Evolutionary conservation across 2,329 filamentous ascomycete species (phyloP), one percentile per base, ranked within the genome.

Genomic region (Zopfia rhizophila): DNA sequence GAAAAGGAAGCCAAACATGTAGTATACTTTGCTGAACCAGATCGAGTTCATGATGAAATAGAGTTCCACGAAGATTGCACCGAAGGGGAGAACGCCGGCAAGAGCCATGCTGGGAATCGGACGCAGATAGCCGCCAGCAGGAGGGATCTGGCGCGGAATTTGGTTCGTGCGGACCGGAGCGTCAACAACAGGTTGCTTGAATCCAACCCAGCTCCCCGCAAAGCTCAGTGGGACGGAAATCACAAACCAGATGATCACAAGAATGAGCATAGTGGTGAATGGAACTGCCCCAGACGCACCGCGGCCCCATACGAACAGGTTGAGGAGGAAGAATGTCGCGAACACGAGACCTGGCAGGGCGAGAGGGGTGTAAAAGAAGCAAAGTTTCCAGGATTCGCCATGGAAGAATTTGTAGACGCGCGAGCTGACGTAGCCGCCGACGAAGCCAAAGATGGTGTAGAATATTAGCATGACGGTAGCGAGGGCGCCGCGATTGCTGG

Each of bases 21-120:
- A 99, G 81, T 99, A 99, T 58, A 99, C 94, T 75, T 94, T 91
- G 78, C 88, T 93, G 75, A 95, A 96, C 94, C 94, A 99, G 69
- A 99, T 93, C 18, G 90, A 96, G 75, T 88, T 96, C 90, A 99
- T 96, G 78, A 99, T 97, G 75, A 97, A 97, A 81, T 96, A 97
- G 2, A 99, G 85, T 76, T 99, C 94, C 33, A 97, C 92, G 58
- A 97, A 97, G 68, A 99, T 97, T 52, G 94, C 93, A 33, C 90
- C 91, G 64, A 99, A 99, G 0, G 94, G 94, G 18, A 97, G 81
- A 38, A 97, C 86, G 39, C 94, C 94, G 17, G 95, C 93, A 16
- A 97, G 82, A 12, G 97, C 82, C 83, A 96, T 93, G 55, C 90
- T 95, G 1, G 94, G 94, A 6, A 97, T 76, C 0, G 90, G 90